Conservation (phyloP, 352 stramenopile species). For the Phytophthora aleatoria region DNA sequence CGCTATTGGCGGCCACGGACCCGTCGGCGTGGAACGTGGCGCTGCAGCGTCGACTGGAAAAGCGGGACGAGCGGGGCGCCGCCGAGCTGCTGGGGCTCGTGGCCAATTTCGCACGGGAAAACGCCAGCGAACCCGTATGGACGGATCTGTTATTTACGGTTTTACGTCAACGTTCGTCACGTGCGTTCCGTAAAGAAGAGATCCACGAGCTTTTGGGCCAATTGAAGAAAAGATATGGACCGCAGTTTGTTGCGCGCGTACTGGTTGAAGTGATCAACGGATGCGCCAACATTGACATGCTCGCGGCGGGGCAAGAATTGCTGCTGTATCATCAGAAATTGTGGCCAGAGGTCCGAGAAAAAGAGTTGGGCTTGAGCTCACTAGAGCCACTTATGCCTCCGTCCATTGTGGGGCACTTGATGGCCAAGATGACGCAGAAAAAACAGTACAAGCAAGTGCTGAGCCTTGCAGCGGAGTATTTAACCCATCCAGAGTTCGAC, state of each 20-base stretch:
- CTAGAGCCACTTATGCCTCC: conserved; percentile 42
- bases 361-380: conserved; percentile 1
- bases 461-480: conserved; percentile 42
- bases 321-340: conserved; percentile 52
- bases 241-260: conserved; percentile 49
- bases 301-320: conserved; percentile 48
- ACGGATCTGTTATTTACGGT: conserved; percentile 78
- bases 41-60: conserved; percentile 55
- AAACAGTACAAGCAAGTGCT: conserved; percentile 43
- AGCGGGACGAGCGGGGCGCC: conserved; percentile 50
- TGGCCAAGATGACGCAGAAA: conserved; percentile 47
- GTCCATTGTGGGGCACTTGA: conserved; percentile 55
- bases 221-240: conserved; percentile 42
- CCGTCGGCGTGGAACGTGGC: conserved; percentile 61
- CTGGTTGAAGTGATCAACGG: conserved; percentile 65
- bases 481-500: conserved; percentile 37
- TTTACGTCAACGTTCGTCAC: conserved; percentile 48
- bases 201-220: conserved; percentile 40
- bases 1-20: conserved; percentile 54
- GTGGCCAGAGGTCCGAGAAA: conserved; percentile 19
- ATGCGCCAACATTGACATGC: conserved; percentile 71
- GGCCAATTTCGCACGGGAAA: conserved; percentile 44
- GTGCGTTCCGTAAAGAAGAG: conserved; percentile 36
- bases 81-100: conserved; percentile 59
- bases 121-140: conserved; percentile 66